These are phyloP conservation scores for Groenewaldozyma auringiensis DNA, from an alignment of 1,139 yeast genomes.

Conservation along the genomic window DNA sequence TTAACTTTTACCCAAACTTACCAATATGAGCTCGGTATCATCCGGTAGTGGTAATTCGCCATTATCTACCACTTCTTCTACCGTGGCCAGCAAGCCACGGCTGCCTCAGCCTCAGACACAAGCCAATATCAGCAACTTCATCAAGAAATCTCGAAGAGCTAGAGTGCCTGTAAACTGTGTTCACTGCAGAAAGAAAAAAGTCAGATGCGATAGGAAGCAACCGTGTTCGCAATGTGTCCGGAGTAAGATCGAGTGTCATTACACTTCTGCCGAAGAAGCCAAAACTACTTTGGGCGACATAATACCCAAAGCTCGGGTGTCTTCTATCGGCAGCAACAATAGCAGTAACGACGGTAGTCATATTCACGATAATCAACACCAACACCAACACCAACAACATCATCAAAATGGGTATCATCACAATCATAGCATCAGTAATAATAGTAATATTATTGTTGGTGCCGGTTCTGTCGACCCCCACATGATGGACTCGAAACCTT, in stretches of 20 bases:
- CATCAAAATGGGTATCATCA: too few species aligned
- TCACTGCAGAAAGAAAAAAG: constrained; percentile 28
- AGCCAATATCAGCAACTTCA: constrained; percentile 3
- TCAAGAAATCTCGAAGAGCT: constrained; percentile 6
- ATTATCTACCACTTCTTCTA: background rate
- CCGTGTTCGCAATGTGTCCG: constrained; percentile 31
- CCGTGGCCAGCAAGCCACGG: constrained; percentile 1
- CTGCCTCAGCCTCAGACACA: constrained; percentile 8
- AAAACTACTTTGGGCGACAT: background rate
- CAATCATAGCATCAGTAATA: too few species aligned
- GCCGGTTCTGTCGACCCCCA: too few species aligned
- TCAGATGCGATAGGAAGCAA: constrained; percentile 31
- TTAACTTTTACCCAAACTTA: too few species aligned
- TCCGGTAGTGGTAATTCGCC: background rate
- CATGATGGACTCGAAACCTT: background rate
- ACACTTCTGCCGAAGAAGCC: background rate
- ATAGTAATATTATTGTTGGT: too few species aligned
- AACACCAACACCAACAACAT: too few species aligned
- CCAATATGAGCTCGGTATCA: background rate
- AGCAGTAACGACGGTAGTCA: too few species aligned
- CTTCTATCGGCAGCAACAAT: too few species aligned
- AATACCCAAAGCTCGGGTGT: too few species aligned
- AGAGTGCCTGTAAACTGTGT: constrained; percentile 11
- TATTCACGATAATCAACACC: too few species aligned
- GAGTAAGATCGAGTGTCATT: constrained; percentile 21